Evolutionary conservation across 2,329 filamentous ascomycete species (phyloP), one percentile per base, ranked within the genome.

Genomic region (Colletotrichum phormii): DNA sequence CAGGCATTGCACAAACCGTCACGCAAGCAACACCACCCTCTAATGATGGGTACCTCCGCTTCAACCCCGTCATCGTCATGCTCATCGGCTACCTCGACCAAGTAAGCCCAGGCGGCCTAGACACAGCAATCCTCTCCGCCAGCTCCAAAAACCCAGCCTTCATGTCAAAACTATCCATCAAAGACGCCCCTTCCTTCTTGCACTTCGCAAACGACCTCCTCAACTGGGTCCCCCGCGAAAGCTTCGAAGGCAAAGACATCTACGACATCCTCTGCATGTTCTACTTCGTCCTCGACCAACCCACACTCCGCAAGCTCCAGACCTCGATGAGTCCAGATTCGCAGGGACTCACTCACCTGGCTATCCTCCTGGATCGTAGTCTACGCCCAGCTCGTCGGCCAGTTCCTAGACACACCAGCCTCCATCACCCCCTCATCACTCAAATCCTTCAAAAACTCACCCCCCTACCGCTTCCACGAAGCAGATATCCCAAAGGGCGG

Each of bases 281-380:
- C 76, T 84, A 85, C 76, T 84, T 81, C 69, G 74, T 85, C 37
- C 73, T 85, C 15, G 75, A 79, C 33, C 82, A 84, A 71, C 53
- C 75, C 0, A 74, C 81, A 1, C 72, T 85, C 24, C 70, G 71
- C 2, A 71, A 29, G 5, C 6, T 64, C n/a, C 61, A 37, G 26
- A 65, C 53, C 53, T 51, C 76, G 68, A 80, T 84, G 61, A 46
- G 74, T 0, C 83, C 82, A 8, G 65, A 75, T 13, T 75, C 77
- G n/a, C n/a, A n/a, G n/a, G n/a, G n/a, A n/a, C n/a, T n/a, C n/a
- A n/a, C 77, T 83, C 6, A 80, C 78, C 2, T 77, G 75, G 74
- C 75, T 85, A 3, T 83, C 81, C 1, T 74, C 78, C 4, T 85
- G 83, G 83, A 75, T 85, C 13, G 80, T 84, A 22, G 71, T 77